Evolutionary conservation across 140 eudicot genomes (phyloP).

Genomic region (Anethum foeniculum): DNA sequence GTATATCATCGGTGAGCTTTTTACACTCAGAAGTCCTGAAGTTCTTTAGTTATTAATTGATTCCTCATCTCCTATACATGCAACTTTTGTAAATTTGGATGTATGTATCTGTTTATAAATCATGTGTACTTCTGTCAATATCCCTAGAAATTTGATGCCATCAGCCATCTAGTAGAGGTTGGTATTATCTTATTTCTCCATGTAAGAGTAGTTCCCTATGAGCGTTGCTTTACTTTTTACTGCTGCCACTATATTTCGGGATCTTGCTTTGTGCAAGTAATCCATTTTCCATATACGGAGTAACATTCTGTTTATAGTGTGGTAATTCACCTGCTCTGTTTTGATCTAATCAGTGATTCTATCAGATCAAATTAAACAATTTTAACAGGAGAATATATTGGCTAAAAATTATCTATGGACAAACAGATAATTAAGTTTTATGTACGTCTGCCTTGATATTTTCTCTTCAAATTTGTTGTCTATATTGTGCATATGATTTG

Average conservation of each 20-base stretch:
- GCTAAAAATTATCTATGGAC: neutral
- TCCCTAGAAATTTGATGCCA: neutral
- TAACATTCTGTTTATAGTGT: neutral
- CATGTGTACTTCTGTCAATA: neutral
- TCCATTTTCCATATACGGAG: neutral
- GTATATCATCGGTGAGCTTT: constrained; percentile 64
- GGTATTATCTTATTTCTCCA: neutral
- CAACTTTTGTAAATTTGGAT: neutral
- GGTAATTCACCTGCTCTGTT: neutral
- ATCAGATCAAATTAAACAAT: neutral
- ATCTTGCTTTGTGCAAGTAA: neutral
- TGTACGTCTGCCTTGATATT: neutral
- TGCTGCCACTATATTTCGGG: neutral
- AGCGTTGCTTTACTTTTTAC: neutral
- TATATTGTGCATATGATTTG: neutral
- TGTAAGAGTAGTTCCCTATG: neutral
- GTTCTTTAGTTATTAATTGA: neutral
- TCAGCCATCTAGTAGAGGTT: neutral
- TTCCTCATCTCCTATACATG: neutral
- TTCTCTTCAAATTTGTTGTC: neutral
- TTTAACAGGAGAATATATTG: neutral
- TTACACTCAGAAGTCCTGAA: neutral
- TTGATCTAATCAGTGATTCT: neutral
- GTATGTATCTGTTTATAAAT: neutral
- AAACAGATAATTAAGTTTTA: neutral